Conservation (phyloP, 2,329 filamentous ascomycete genomes). For the Stagonosporopsis vannaccii region DNA sequence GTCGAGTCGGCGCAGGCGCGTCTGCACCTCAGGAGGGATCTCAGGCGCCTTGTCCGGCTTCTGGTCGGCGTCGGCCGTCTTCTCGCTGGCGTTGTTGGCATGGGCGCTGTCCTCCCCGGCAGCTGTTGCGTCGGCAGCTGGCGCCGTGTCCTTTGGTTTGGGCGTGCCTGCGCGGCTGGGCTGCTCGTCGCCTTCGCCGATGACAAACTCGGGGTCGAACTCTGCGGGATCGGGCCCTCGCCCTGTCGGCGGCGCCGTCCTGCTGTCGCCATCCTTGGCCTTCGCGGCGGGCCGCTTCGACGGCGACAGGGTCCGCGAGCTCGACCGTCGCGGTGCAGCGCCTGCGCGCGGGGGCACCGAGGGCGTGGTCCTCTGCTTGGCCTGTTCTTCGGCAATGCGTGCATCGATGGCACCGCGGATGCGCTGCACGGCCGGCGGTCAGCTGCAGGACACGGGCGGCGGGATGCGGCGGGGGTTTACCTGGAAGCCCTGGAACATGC, state of each 20-base stretch:
- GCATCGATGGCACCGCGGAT: conserved; percentile 85
- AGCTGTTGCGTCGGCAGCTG: conserved; percentile 26
- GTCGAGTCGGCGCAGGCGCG: conserved; percentile 83
- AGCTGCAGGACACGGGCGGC: conserved; percentile 21
- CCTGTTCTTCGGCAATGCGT: conserved; percentile 90
- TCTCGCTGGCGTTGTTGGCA: conserved; percentile 43
- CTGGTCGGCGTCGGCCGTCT: conserved; percentile 37
- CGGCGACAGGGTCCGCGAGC: conserved; percentile 52
- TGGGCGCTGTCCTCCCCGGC: conserved; percentile 33
- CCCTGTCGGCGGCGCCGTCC: conserved; percentile 55
- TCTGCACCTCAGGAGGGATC: conserved; percentile 75
- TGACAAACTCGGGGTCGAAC: conserved; percentile 84
- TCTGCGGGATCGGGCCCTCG: conserved; percentile 81
- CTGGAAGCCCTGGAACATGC: conserved; percentile 48
- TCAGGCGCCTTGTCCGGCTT: conserved; percentile 56
- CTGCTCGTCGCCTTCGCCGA: conserved; percentile 80
- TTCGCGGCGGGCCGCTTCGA: conserved; percentile 41
- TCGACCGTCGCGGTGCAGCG: conserved; percentile 55
- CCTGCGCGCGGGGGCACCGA: conserved; percentile 55
- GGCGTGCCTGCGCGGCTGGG: conserved; percentile 69
- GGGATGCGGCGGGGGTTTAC: conserved; percentile 36
- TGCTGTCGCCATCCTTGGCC: conserved; percentile 43
- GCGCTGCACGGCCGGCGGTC: conserved; percentile 61
- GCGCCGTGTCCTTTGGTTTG: conserved; percentile 53
- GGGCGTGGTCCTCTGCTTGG: conserved; percentile 68